Percentiles rank a stretch among this genome's conserved stretches.
Evolutionary conservation across 2,329 filamentous ascomycete species (phyloP).

Genomic region (Paracamarosporium sp.): DNA sequence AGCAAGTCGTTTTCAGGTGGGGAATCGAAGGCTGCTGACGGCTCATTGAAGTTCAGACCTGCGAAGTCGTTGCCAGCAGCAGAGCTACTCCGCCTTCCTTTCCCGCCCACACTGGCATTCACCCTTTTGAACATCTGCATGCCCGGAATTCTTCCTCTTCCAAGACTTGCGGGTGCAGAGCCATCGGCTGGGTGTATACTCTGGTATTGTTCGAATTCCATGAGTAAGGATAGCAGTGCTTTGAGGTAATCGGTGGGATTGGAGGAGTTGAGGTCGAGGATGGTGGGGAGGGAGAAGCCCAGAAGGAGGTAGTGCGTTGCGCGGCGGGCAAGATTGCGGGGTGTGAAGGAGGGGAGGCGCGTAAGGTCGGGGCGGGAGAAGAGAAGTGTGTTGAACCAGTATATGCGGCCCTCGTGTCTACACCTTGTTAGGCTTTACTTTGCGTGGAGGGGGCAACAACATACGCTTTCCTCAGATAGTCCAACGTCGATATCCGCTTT

Average conservation of each 20-base stretch:
- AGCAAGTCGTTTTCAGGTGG: slow-evolving; percentile 41
- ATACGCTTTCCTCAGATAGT: slow-evolving; percentile 91
- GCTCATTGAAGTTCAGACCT: slow-evolving; percentile 35
- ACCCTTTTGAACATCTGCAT: slow-evolving; percentile 58
- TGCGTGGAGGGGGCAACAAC: slow-evolving; percentile 44
- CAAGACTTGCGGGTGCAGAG: slow-evolving; percentile 70
- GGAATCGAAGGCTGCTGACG: slow-evolving; percentile 33
- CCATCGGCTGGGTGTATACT: slow-evolving; percentile 82
- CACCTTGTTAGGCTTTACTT: slow-evolving; percentile 12
- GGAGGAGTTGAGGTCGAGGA: slow-evolving; percentile 85
- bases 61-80: slow-evolving; percentile 57
- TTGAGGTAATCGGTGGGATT: slow-evolving; percentile 85
- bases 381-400: slow-evolving; percentile 98
- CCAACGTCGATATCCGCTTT: slow-evolving; percentile 92
- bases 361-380: slow-evolving; percentile 83
- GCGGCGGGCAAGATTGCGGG: slow-evolving; percentile 82
- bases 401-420: slow-evolving; percentile 91
- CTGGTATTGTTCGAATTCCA: slow-evolving; percentile 95
- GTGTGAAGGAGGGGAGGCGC: slow-evolving; percentile 84
- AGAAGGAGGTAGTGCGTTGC: slow-evolving; percentile 94
- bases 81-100: slow-evolving; percentile 62
- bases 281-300: slow-evolving; percentile 86
- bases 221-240: slow-evolving; percentile 81
- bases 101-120: slow-evolving; percentile 39
- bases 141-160: slow-evolving; percentile 71